A percentile compares a stretch with the other conserved stretches of the same genome.
These are phyloP conservation scores for Darksidea phi DNA, from an alignment of 495 filamentous ascomycete species.

Conservation along the genomic window DNA sequence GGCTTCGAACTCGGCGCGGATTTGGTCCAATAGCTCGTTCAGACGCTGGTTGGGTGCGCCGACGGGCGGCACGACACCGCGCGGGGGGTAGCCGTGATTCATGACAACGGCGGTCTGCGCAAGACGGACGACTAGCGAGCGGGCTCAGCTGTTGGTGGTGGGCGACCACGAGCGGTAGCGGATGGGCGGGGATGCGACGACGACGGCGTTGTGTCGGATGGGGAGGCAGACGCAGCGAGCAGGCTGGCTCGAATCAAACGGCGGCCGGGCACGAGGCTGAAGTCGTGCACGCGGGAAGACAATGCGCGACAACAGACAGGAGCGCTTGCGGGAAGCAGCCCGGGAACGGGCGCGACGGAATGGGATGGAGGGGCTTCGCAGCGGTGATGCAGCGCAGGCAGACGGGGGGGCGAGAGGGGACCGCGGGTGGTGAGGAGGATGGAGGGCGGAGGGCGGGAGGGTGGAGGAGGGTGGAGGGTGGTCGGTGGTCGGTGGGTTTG, in stretches of 20 bases:
- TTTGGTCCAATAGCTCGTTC: constrained; percentile 84
- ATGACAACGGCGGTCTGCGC: constrained; percentile 51
- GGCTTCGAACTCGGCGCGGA: constrained; percentile 85
- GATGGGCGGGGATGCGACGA: neutral
- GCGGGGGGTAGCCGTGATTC: constrained; percentile 67
- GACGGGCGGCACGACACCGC: constrained; percentile 65
- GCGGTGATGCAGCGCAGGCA: constrained; percentile 11
- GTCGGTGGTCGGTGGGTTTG: neutral
- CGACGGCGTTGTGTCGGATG: neutral
- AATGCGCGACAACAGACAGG: neutral
- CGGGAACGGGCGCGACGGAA: constrained; percentile 24
- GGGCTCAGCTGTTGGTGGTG: neutral
- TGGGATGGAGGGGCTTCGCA: constrained; percentile 6
- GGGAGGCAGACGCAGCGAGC: constrained; percentile 6
- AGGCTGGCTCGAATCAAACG: constrained; percentile 11
- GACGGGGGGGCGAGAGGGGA: neutral
- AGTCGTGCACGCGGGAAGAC: neutral
- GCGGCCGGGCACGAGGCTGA: constrained; percentile 27
- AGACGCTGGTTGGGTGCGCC: constrained; percentile 59
- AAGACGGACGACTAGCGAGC: neutral
- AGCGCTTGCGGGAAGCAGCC: constrained; percentile 9
- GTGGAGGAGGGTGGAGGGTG: neutral
- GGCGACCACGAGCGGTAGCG: neutral
- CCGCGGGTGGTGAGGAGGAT: neutral
- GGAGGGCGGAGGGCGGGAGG: too few species aligned